Base-by-base conservation (phyloP, 192 early-diverging fungal species). In the Ambispora gerdemannii region DNA sequence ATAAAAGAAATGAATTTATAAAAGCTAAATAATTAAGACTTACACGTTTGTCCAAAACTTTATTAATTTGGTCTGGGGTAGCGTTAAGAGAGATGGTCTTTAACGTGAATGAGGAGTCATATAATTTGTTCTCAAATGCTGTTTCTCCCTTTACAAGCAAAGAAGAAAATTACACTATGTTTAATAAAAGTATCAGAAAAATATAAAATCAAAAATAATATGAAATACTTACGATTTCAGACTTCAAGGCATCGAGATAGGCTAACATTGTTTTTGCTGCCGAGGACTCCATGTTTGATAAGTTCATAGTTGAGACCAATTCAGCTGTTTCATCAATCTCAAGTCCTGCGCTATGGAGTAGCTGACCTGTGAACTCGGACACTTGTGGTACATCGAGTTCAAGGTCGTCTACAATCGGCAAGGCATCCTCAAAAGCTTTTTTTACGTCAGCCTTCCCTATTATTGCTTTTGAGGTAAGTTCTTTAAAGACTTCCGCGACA, bases 361-460 rank as follows among this genome's bases (percentile, higher is more conserved):
- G 75, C 61, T 82, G 84, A 33, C 82, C 88, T 52, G 88, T 80
- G 79, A 80, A 84, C 36, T 79, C 81, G 80, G 83, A 88, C 11
- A 85, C 87, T 49, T 85, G 78, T 22, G 91, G 91, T 1, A 86
- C 83, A 75, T 94, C 92, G 34, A 84, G 79, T 8, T 85, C 83
- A 49, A 91, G 77, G 69, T 95, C 94, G 43, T 89, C 84, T 52
- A 91, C 75, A 60, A 82, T 66, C 69, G 87, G 88, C 69, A 81
- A 73, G 28, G 78, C 79, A 49, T 81, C 79, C 34, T 80, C 74
- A 47, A 88, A 80, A 17, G 80, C 86, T 7, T 70, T 72, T 34
- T 89, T 78, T 38, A 85, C 75, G 19, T 79, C 71, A 52, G 85
- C 80, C 19, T 53, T 61, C 35, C 83, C 70, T n/a, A 91, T 58